These are phyloP conservation scores for Phytopythium montanum DNA, from an alignment of 352 stramenopile species.

Conservation along the genomic window DNA sequence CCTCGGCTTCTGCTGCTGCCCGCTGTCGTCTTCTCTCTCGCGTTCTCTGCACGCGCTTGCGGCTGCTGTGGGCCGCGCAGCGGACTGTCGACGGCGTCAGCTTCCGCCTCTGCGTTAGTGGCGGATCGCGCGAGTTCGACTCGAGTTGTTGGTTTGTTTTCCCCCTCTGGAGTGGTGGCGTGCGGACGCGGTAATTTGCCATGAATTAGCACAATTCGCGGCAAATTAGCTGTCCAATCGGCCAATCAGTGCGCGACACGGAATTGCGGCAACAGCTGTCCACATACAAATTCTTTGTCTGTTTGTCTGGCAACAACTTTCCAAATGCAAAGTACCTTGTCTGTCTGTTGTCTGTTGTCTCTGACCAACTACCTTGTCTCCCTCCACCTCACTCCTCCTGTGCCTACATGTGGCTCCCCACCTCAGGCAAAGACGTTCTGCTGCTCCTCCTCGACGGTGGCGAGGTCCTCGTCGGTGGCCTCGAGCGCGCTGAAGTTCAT, in stretches of 20 bases:
- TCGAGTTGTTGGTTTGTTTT: too few species aligned
- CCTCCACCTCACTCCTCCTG: neutral
- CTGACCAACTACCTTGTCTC: too few species aligned
- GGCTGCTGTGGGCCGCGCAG: neutral
- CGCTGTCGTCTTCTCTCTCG: neutral
- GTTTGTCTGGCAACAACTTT: neutral
- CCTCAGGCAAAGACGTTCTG: conserved; percentile 69
- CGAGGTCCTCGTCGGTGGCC: conserved; percentile 85
- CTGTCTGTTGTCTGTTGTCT: neutral
- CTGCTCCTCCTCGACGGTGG: conserved; percentile 91
- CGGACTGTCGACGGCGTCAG: neutral
- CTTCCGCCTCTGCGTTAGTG: too few species aligned
- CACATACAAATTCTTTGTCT: too few species aligned
- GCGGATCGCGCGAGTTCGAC: too few species aligned
- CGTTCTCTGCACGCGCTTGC: neutral
- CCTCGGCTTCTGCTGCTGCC: neutral
- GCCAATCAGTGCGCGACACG: neutral
- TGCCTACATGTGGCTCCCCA: neutral
- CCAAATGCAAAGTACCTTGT: neutral
- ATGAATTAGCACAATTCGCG: neutral
- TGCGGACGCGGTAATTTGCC: neutral
- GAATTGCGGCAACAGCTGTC: neutral
- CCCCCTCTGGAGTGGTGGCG: neutral
- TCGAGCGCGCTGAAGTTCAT: conserved; percentile 99
- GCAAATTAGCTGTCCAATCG: neutral